Conservation (phyloP, 2,329 filamentous ascomycete genomes). For the Rhytidhysteron rufulum region DNA sequence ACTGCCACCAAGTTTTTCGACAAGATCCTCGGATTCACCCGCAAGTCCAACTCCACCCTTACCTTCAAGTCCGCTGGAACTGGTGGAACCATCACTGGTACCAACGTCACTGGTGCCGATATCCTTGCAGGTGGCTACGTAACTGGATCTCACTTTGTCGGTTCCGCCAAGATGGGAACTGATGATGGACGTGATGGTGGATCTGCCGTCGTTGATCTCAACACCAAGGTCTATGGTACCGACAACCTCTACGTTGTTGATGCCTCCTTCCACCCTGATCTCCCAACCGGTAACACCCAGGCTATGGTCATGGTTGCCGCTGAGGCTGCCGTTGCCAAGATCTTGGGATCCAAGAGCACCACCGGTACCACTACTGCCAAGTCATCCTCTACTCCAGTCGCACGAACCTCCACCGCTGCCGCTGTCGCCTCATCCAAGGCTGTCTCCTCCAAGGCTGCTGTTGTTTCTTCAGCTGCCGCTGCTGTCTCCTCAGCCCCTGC, state of each 20-base stretch:
- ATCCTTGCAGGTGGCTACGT: conserved; percentile 26
- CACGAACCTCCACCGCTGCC: too few species aligned
- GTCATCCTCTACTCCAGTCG: too few species aligned
- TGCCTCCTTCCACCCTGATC: conserved; percentile 64
- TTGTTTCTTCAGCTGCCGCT: too few species aligned
- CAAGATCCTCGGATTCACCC: conserved; percentile 29
- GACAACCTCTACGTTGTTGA: conserved; percentile 50
- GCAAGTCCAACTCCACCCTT: conserved; percentile 11
- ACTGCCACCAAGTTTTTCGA: conserved; percentile 41
- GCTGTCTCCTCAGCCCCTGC: too few species aligned
- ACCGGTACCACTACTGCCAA: too few species aligned
- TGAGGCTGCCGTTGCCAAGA: conserved; percentile 58
- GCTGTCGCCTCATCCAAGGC: too few species aligned
- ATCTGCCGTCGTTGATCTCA: conserved; percentile 57
- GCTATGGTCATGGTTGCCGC: conserved; percentile 59
- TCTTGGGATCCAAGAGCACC: too few species aligned
- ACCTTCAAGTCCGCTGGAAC: conserved; percentile 11
- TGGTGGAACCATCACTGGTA: too few species aligned
- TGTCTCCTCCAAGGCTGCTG: too few species aligned
- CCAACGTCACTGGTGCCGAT: conserved; percentile 37
- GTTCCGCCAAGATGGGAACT: conserved; percentile 45
- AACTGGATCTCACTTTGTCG: conserved; percentile 35
- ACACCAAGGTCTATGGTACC: conserved; percentile 57
- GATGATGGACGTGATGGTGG: conserved; percentile 53
- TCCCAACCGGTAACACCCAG: conserved; percentile 63